Evolutionary conservation across 2,329 filamentous ascomycete genomes (phyloP).

Genomic region (Ophiocordyceps camponoti-leonardi): DNA sequence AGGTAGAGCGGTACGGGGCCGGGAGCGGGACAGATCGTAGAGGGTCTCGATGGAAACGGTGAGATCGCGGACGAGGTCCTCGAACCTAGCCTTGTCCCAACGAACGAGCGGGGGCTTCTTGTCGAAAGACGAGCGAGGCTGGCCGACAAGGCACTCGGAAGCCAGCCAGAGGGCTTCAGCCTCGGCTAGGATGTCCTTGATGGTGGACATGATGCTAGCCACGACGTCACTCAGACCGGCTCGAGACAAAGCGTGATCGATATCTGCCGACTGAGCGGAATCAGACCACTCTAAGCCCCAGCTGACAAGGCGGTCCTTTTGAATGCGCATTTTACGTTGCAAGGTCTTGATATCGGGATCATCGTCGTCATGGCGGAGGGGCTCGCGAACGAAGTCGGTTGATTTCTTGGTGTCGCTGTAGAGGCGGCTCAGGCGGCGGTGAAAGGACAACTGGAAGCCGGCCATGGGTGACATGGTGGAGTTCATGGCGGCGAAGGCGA

Average conservation of each 20-base stretch:
- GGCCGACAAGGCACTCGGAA: slow-evolving; percentile 28
- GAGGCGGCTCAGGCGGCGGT: slow-evolving; percentile 49
- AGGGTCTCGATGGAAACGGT: slow-evolving; percentile 66
- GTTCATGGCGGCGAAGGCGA: slow-evolving; percentile 20
- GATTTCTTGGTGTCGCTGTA: slow-evolving; percentile 72
- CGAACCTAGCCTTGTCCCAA: slow-evolving; percentile 57
- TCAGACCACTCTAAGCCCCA: slow-evolving; percentile 76
- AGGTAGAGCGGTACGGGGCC: slow-evolving; percentile 26
- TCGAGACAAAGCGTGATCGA: slow-evolving; percentile 53
- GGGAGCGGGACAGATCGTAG: slow-evolving; percentile 56
- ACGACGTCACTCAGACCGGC: slow-evolving; percentile 63
- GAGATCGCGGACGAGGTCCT: slow-evolving; percentile 56
- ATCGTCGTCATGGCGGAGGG: slow-evolving; percentile 43
- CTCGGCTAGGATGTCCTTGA: slow-evolving; percentile 64
- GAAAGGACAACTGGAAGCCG: slow-evolving; percentile 38
- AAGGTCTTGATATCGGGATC: slow-evolving; percentile 54
- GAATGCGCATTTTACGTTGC: slow-evolving; percentile 62
- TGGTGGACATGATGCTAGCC: slow-evolving; percentile 61
- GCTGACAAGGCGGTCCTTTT: slow-evolving; percentile 60
- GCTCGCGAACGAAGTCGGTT: slow-evolving; percentile 53
- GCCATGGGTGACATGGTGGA: slow-evolving; percentile 28
- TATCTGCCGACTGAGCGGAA: slow-evolving; percentile 49
- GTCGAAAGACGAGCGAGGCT: slow-evolving; percentile 26
- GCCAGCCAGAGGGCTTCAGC: slow-evolving; percentile 55
- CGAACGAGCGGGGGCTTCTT: slow-evolving; percentile 38